Conservation (phyloP, 2,329 filamentous ascomycete species). For the Cercospora nicotianae region DNA sequence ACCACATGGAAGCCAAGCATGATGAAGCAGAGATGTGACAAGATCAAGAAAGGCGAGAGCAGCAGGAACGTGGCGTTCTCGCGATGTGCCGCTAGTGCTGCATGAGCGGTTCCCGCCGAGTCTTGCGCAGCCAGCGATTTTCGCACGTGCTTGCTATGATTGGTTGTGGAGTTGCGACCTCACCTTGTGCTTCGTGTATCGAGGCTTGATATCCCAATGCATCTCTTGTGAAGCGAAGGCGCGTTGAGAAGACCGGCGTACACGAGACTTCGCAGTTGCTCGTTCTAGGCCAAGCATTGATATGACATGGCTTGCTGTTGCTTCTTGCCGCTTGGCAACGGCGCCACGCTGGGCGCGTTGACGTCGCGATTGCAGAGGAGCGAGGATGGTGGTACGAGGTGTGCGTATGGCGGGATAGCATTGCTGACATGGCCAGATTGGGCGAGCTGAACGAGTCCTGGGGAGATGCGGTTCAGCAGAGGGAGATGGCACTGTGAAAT, state of each 20-base stretch:
- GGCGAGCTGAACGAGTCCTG: background rate
- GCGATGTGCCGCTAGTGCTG: background rate
- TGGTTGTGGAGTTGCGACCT: background rate
- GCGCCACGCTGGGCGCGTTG: background rate
- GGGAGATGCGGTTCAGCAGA: background rate
- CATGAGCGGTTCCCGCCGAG: background rate
- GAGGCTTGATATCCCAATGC: background rate
- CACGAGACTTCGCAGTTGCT: background rate
- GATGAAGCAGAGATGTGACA: background rate
- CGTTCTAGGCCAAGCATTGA: slow-evolving; percentile 1
- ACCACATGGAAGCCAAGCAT: background rate
- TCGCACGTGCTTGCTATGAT: background rate
- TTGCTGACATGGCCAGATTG: background rate
- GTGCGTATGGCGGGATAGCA: background rate
- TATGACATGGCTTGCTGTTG: background rate
- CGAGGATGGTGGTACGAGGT: background rate
- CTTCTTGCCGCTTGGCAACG: background rate
- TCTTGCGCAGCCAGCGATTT: background rate
- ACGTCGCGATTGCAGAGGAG: background rate
- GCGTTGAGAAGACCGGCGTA: background rate
- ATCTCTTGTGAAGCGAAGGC: background rate
- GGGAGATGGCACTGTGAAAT: background rate
- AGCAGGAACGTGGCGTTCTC: background rate
- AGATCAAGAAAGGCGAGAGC: background rate
- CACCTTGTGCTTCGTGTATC: background rate